Conservation (phyloP, 2,329 filamentous ascomycete genomes). For the Meredithiella fracta region DNA sequence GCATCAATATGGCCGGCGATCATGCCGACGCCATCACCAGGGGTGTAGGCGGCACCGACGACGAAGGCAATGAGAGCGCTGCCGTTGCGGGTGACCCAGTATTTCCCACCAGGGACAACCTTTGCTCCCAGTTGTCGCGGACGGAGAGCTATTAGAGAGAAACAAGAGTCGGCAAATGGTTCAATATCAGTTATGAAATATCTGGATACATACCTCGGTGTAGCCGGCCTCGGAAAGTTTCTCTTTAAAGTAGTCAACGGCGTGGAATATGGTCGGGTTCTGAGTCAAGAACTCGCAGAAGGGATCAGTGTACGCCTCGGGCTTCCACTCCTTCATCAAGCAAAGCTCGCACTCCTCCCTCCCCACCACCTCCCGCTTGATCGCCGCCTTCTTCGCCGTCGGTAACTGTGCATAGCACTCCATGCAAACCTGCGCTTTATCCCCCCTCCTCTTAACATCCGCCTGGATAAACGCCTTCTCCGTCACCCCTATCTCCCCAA, state of each 20-base stretch:
- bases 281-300: conserved; percentile 76
- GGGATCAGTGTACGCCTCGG: conserved; percentile 59
- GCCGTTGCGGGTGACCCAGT: conserved; percentile 74
- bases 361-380: too few relatives aligned
- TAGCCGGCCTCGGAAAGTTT: conserved; percentile 61
- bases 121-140: conserved; percentile 58
- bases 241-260: conserved; percentile 60
- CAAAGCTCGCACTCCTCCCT: conserved; percentile 22
- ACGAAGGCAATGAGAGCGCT: conserved; percentile 74
- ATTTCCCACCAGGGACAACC: conserved; percentile 67
- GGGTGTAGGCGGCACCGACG: conserved; percentile 62
- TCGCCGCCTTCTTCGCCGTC: background rate
- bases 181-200: conserved; percentile 13
- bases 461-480: conserved; percentile 14
- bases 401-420: background rate
- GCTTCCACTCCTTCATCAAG: conserved; percentile 26
- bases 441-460: background rate
- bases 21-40: conserved; percentile 75
- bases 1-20: conserved; percentile 88
- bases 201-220: conserved; percentile 39
- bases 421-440: background rate
- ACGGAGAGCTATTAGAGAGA: conserved; percentile 45
- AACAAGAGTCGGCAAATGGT: background rate
- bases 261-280: conserved; percentile 88
- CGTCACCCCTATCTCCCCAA: background rate